Conservation (phyloP, 164 flowering plant species). For the Hamamelis virginiana region DNA sequence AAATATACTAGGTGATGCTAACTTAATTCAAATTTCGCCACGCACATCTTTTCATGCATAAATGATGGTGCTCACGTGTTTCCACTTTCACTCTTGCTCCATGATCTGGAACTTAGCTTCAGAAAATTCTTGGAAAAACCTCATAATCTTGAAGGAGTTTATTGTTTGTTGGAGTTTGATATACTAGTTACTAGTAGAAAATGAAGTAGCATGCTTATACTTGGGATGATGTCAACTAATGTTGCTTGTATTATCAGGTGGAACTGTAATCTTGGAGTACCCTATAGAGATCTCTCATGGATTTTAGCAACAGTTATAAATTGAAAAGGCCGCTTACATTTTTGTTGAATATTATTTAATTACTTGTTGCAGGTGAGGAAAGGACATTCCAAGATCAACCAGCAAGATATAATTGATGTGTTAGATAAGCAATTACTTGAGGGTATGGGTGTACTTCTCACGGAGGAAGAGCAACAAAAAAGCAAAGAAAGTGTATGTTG, state of each 20-base stretch:
- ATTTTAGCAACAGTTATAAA: neutral
- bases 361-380: constrained; percentile 70
- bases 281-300: neutral
- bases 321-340: neutral
- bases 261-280: neutral
- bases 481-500: constrained; percentile 73
- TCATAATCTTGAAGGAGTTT: no score
- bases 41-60: no score
- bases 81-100: no score
- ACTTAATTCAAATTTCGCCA: no score
- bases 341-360: neutral
- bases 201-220: no score
- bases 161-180: no score
- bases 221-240: no score
- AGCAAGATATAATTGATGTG: constrained; percentile 88
- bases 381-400: constrained; percentile 75
- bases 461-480: constrained; percentile 97
- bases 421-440: constrained; percentile 95
- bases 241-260: neutral
- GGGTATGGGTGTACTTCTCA: constrained; percentile 97
- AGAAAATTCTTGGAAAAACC: no score
- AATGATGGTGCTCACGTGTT: no score
- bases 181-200: no score
- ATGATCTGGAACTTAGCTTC: no score
- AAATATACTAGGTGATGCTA: no score